Evolutionary conservation across 164 flowering plant species (phyloP).

Genomic region (Vitis amurensis): DNA sequence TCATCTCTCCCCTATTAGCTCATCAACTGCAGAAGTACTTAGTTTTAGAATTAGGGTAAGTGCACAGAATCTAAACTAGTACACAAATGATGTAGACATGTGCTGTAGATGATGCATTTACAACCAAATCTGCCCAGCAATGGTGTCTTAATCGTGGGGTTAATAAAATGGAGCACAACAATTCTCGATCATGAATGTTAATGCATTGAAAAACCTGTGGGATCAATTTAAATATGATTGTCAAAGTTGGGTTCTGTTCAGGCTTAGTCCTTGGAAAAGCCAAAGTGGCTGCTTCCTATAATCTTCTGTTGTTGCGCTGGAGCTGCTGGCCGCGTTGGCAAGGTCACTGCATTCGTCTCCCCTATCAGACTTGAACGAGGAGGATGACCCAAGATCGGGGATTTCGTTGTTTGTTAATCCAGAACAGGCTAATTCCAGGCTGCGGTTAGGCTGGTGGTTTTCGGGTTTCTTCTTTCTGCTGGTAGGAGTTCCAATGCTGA

Average conservation of each 20-base stretch:
- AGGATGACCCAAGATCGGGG: slow-evolving; percentile 24
- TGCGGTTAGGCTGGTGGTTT: neutral
- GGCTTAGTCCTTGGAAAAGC: slow-evolving; percentile 53
- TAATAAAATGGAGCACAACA: too few species aligned
- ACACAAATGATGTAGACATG: too few species aligned
- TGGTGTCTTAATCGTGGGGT: too few species aligned
- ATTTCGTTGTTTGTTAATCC: slow-evolving; percentile 3
- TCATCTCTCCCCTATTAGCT: too few species aligned
- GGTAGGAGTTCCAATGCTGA: slow-evolving; percentile 53
- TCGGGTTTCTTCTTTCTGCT: slow-evolving; percentile 25
- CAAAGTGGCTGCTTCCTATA: slow-evolving; percentile 56
- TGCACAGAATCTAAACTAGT: too few species aligned
- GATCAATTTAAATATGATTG: too few species aligned
- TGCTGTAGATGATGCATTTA: too few species aligned
- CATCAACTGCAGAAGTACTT: too few species aligned
- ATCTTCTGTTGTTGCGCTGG: slow-evolving; percentile 33
- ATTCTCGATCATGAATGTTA: too few species aligned
- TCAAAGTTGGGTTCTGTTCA: slow-evolving; percentile 27
- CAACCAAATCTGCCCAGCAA: too few species aligned
- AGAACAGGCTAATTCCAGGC: slow-evolving; percentile 12
- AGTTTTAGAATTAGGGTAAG: too few species aligned
- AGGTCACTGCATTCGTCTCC: slow-evolving; percentile 33
- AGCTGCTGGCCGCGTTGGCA: slow-evolving; percentile 22
- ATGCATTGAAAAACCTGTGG: too few species aligned
- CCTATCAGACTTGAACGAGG: slow-evolving; percentile 26